phyloP scores from a whole-genome alignment of 2,329 filamentous ascomycete genomes.

The Botrytis fabae region DNA sequence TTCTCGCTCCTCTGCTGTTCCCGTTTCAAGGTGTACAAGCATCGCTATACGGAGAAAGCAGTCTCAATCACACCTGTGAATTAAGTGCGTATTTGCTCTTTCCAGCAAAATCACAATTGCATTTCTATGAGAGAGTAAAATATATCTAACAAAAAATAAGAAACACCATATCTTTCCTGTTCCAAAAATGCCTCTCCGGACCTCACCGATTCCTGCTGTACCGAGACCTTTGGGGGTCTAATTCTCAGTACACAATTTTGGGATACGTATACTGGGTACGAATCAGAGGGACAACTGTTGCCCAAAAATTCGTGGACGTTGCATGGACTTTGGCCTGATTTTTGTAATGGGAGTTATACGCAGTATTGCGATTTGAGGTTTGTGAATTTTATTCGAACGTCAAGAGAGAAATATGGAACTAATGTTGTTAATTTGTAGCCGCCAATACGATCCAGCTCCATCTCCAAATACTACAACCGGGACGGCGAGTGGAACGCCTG shows the following conservation, averaged over 20 bases:
- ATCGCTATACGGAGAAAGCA: conserved; percentile 35
- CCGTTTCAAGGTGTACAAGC: conserved; percentile 20
- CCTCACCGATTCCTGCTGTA: conserved; percentile 61
- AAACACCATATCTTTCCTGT: conserved; percentile 49
- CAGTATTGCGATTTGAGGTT: conserved; percentile 64
- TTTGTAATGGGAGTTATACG: conserved; percentile 58
- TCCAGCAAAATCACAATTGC: background rate
- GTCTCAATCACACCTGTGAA: conserved; percentile 36
- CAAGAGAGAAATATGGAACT: background rate
- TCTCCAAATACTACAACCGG: conserved; percentile 64
- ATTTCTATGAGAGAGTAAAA: background rate
- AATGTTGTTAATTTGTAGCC: conserved; percentile 36
- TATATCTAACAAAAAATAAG: conserved; percentile 25
- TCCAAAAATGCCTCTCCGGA: conserved; percentile 47
- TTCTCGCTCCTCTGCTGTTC: conserved; percentile 5
- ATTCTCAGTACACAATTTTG: conserved; percentile 64
- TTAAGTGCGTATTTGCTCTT: conserved; percentile 27
- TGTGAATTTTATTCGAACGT: background rate
- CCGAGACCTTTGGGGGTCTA: conserved; percentile 64
- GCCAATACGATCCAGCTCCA: conserved; percentile 63
- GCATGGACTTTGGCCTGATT: conserved; percentile 45
- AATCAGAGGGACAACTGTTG: conserved; percentile 57
- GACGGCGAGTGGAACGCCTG: conserved; percentile 49
- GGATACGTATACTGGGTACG: conserved; percentile 62
- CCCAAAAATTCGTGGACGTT: conserved; percentile 59